Percentiles rank a stretch among this genome's conserved stretches.
phyloP scores from a whole-genome alignment of 345 rosid genomes.

The Gossypium stocksii region DNA sequence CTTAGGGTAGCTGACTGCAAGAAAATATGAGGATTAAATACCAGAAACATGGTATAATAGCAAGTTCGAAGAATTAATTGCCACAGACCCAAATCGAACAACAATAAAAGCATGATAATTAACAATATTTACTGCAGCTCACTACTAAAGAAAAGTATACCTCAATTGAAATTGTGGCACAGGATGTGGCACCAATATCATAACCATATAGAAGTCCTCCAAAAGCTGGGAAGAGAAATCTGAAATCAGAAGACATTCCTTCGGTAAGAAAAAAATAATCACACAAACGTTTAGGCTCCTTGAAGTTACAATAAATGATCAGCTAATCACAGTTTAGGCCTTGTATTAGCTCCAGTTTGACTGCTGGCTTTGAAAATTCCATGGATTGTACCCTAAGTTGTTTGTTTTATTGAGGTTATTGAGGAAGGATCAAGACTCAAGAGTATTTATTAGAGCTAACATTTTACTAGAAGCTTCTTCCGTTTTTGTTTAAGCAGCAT shows the following conservation, averaged over 20 bases:
- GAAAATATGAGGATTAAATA: constrained; percentile 15
- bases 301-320: not conserved
- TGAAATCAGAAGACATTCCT: constrained; percentile 36
- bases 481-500: not conserved
- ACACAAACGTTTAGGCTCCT: not conserved
- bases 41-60: not conserved
- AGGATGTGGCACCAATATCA: constrained; percentile 94
- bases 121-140: not conserved
- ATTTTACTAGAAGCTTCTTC: not conserved
- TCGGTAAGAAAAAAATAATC: not conserved
- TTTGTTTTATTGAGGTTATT: not conserved
- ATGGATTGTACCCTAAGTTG: not conserved
- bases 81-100: not conserved
- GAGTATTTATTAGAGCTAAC: not conserved
- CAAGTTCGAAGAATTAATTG: not conserved
- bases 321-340: not conserved
- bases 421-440: not conserved
- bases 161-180: constrained; percentile 79
- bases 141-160: constrained; percentile 29
- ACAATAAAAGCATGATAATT: not conserved
- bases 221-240: constrained; percentile 97
- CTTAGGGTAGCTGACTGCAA: constrained; percentile 73
- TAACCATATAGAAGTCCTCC: constrained; percentile 94
- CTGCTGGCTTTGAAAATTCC: not conserved
- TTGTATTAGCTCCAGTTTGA: not conserved